Evolutionary conservation across 305 asterid genomes (phyloP).

Genomic region (Solanum hybrid): DNA sequence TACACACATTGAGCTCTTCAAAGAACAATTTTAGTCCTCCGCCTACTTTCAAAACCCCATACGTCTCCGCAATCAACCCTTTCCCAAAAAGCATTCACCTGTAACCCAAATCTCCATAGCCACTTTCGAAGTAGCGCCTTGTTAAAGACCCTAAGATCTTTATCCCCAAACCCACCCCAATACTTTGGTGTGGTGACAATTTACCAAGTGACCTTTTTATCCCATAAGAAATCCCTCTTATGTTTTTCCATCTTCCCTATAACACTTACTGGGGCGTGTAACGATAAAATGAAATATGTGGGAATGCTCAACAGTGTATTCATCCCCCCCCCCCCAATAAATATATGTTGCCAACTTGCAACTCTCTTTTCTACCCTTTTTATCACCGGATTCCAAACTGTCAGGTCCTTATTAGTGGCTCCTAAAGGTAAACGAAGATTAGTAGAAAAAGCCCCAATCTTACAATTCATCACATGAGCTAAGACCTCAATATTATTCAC

Average conservation of each 20-base stretch:
- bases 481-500: not conserved
- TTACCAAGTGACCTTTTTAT: not conserved
- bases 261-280: not conserved
- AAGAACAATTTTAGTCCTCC: not conserved
- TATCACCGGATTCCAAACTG: not conserved
- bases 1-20: not conserved
- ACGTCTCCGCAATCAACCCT: not conserved
- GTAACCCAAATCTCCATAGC: not conserved
- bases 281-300: not conserved
- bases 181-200: not conserved
- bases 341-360: not conserved
- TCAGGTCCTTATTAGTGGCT: not conserved
- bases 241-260: not conserved
- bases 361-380: not conserved
- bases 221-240: not conserved
- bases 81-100: not conserved
- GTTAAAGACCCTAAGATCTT: not conserved
- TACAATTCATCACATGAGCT: not conserved
- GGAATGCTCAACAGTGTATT: not conserved
- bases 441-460: not conserved
- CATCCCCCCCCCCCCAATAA: not conserved
- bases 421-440: not conserved
- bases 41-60: not conserved
- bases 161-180: not conserved
- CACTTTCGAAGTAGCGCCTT: not conserved